Evolutionary conservation across 2,329 filamentous ascomycete genomes (phyloP), one percentile per base, ranked within the genome.

Genomic region (Alternaria brassicae): DNA sequence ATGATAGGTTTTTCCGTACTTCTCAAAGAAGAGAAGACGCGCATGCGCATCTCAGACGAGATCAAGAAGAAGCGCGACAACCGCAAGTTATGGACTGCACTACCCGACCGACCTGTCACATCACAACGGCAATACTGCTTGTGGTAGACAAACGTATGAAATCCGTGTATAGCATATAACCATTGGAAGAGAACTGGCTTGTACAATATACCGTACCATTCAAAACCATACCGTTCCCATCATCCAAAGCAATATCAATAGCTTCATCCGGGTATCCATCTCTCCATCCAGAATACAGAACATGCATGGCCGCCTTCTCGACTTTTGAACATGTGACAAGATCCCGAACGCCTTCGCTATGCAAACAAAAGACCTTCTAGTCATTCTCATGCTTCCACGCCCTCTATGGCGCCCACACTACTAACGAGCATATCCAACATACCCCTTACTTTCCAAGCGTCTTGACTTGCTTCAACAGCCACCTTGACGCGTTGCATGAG

Each of bases 11-110:
- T 97, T 61, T 88, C 89, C 0, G 81, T 99, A 34, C 78, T 97
- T 13, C 82, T 99, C 74, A 99, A 98, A 81, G 95, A 99, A 77
- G 93, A 98, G 78, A 91, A 90, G 78, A 97, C 95, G 6, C 85
- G 93, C 54, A 88, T 97, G 72, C 87, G 95, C 61, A 85, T 93
- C 75, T 87, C 90, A 72, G 84, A 91, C 57, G 93, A 97, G 73
- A 87, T 89, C 58, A 85, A 92, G 74, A 88, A 88, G 68, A 94
- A 92, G 82, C 85, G 90, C 77, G 83, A 86, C 54, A 88, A 88
- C 72, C 86, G 88, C 61, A 91, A 91, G 64, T 88, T 94, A 15
- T 97, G 94, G 94, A 86, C 91, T 12, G 92, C 93, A 70, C 81
- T 98, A 53, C 94, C 94, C 7, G 92, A 97, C 78, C 88, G 93